phyloP scores from a whole-genome alignment of 495 filamentous ascomycete genomes.

The Astrocystis sublimbata region DNA sequence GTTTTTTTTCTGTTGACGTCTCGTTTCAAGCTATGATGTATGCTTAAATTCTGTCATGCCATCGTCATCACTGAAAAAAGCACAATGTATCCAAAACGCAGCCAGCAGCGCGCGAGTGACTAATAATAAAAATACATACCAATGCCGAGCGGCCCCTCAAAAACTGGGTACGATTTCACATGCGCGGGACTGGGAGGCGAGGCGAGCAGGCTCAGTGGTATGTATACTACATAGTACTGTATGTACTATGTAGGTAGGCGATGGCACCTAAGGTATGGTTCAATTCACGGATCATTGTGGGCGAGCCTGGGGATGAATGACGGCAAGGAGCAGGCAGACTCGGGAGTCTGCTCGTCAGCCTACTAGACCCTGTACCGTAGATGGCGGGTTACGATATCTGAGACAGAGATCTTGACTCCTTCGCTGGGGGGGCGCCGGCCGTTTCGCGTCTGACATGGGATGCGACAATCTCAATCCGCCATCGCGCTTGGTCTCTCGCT shows the following conservation, averaged over 20 bases:
- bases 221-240: no score
- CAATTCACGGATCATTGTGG: background rate
- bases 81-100: background rate
- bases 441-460: constrained; percentile 14
- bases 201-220: no score
- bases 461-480: background rate
- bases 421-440: constrained; percentile 2
- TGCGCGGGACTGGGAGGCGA: no score
- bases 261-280: constrained; percentile 8
- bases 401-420: constrained; percentile 15
- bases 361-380: background rate
- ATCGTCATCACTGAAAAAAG: constrained; percentile 5
- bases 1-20: no score
- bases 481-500: background rate
- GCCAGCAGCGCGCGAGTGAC: background rate
- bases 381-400: constrained; percentile 7
- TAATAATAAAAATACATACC: constrained; percentile 14
- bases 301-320: background rate
- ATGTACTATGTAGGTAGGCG: no score
- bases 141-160: background rate
- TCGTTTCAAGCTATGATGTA: background rate
- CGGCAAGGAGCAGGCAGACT: background rate
- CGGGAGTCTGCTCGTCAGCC: constrained; percentile 5
- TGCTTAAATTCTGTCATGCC: constrained; percentile 3
- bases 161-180: constrained; percentile 11